Conservation (phyloP, 2,329 filamentous ascomycete genomes). For the Pleoardoris graminearum region DNA sequence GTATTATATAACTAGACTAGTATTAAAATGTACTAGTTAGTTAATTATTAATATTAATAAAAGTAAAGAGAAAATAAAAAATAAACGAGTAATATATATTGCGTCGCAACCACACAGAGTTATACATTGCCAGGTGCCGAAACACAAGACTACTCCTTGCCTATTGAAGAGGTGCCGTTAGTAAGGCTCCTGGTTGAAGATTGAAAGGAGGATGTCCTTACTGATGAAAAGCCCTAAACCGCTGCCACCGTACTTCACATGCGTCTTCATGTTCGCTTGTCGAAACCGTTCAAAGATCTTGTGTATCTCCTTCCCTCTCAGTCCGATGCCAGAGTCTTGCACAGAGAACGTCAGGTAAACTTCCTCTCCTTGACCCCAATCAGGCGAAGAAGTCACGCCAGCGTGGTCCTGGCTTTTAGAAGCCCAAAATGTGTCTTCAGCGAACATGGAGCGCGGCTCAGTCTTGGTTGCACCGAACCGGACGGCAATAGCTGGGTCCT, state of each 20-base stretch:
- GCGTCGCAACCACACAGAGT: no score
- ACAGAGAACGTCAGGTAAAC: slow-evolving; percentile 47
- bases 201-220: background rate
- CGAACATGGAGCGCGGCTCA: slow-evolving; percentile 32
- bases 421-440: slow-evolving; percentile 36
- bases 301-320: slow-evolving; percentile 45
- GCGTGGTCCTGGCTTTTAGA: slow-evolving; percentile 24
- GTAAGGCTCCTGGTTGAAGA: background rate
- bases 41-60: no score
- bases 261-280: slow-evolving; percentile 42
- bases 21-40: no score
- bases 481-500: slow-evolving; percentile 44
- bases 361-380: slow-evolving; percentile 45
- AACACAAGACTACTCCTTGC: no score
- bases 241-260: slow-evolving; percentile 50
- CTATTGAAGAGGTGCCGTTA: no score
- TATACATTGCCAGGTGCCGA: no score
- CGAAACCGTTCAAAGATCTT: slow-evolving; percentile 44
- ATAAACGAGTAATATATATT: no score
- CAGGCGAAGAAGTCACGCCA: slow-evolving; percentile 30
- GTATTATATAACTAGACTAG: no score
- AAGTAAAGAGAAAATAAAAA: no score
- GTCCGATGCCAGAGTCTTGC: slow-evolving; percentile 48
- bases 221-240: slow-evolving; percentile 52
- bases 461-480: slow-evolving; percentile 39